Base-by-base conservation (phyloP, 495 filamentous ascomycete genomes). In the Penicillium daleae region DNA sequence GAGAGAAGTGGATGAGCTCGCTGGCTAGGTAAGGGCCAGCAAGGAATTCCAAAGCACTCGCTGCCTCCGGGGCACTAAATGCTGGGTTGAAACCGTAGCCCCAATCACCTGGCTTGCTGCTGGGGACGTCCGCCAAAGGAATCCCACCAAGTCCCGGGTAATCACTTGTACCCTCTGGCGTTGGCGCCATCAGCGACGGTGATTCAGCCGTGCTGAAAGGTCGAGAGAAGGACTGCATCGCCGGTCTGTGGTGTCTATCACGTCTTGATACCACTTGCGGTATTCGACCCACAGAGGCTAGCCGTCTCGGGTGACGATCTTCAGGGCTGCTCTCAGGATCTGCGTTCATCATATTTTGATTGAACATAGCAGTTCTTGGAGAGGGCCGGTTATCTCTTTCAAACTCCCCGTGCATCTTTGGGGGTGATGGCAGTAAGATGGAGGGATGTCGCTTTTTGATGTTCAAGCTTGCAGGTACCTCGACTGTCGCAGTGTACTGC, bases 251-350 rank as follows among this genome's bases (percentile, higher is more conserved):
- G 37, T 88, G 85, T 49, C 88, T 85, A 59, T 89, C 89, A 37
- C 85, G 80, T 44, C 80, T 82, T 42, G 89, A 93, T 37, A 94
- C 85, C 12, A 97, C 92, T 66, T 88, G 88, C 22, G 94, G 94
- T 62, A 98, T 98, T 10, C 94, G 89, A 13, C 93, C 94, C 57
- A 98, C 87, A 67, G 92, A 93, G 39, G 88, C 86, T 29, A 97
- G 78, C 49, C 86, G 78, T 62, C 74, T 78, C 48, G 70, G 73
- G 0, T 68, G 78, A 31, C 69, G 57, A 57, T 60, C 67, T 22
- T 76, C 64, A 2, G 72, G 66, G 39, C 57, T 67, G 6, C 35
- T 52, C n/a, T 76, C 60, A 6, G 60, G 52, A 1, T 65, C 68
- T 17, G 61, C 24, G 6, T 42, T 27, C 39, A 65, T 54, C 1